Conservation (phyloP, 225 moss, liverwort and hornwort genomes). For the Physcomitrellopsis africana region DNA sequence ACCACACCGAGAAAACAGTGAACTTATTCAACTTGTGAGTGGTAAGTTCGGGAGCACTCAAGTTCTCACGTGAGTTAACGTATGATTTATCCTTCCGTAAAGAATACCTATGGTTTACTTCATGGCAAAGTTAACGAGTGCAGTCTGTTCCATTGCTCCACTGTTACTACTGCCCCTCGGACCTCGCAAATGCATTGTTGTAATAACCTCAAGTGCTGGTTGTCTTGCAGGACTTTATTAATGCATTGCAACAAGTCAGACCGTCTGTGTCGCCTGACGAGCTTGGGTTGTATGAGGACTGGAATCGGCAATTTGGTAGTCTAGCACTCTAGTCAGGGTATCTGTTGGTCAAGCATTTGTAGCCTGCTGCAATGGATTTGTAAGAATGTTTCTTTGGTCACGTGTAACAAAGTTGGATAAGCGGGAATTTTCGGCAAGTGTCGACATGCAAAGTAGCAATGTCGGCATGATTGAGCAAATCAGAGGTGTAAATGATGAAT, state of each 20-base stretch:
- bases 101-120: no score
- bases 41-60: no score
- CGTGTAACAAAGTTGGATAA: conserved; percentile 25
- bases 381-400: conserved; percentile 34
- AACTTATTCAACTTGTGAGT: no score
- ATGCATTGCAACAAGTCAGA: conserved; percentile 90
- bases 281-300: conserved; percentile 91
- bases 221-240: conserved; percentile 81
- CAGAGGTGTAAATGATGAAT: background rate
- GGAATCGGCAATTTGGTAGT: conserved; percentile 94
- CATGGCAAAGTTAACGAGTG: no score
- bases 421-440: conserved; percentile 14
- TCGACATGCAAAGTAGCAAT: conserved; percentile 12
- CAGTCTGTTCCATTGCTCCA: no score
- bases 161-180: background rate
- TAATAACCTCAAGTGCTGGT: conserved; percentile 16
- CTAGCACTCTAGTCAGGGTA: conserved; percentile 48
- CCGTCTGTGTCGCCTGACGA: conserved; percentile 90
- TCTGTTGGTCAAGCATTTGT: conserved; percentile 21
- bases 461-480: background rate
- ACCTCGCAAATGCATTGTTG: conserved; percentile 10
- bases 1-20: no score
- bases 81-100: no score
- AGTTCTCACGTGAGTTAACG: no score
- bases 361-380: conserved; percentile 21